Evolutionary conservation across 805 yeast species (phyloP), one percentile per base, ranked within the genome.

Genomic region (Candida namnaoensis): DNA sequence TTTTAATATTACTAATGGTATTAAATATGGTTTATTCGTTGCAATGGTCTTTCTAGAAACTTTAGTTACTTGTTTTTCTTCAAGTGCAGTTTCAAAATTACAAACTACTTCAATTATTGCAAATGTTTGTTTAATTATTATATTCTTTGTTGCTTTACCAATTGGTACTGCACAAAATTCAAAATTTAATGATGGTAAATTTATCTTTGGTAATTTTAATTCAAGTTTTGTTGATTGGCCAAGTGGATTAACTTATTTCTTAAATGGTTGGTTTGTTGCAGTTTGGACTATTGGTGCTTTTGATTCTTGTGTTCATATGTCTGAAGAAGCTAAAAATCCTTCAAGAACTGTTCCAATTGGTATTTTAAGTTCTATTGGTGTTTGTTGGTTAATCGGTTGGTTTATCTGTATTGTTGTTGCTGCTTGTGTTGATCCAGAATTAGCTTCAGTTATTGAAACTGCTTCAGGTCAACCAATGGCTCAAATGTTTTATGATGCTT

Each of bases 271-370:
- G 70, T 71, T 78, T 76, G 80, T 87, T 1, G 78, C 80, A 1
- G 72, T 80, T 44, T 82, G 90, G 88, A 79, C 86, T 15, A 80
- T 82, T 54, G 83, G 84, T 25, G 78, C 83, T 0, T 81, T 80
- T 56, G 88, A 82, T 56, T 74, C 84, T 7, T 77, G 82, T 51
- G 78, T 82, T 39, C 88, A 82, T 62, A 76, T 80, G 76, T 68
- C 82, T 23, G 90, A 82, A 57, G 88, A 82, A 57, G 82, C 82
- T 25, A 65, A 66, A 41, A 74, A 79, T 52, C 82, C 88, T 23
- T 62, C 76, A 5, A 65, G 65, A 39, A 76, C 83, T 11, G 80
- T 79, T 13, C 87, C 88, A 5, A 60, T 74, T 38, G 88, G 86
- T 36, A 80, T 82, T 38, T 61, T 76, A 24, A 70, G 78, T 26